Evolutionary conservation across 2,329 filamentous ascomycete species (phyloP).

Genomic region (Aspergillus novoparasiticus): DNA sequence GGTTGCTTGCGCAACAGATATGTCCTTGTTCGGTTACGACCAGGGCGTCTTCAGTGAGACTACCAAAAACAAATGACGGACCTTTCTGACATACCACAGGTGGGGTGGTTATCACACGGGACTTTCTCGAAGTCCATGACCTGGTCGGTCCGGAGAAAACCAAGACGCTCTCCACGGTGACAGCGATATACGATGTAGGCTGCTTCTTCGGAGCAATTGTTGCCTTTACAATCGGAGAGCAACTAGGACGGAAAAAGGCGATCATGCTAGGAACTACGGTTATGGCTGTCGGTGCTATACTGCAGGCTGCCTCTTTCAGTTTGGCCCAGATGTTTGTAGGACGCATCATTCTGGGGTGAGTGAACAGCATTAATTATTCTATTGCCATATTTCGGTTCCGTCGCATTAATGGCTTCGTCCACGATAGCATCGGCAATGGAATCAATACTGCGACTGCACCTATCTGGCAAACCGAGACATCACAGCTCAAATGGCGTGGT

Average conservation of each 20-base stretch:
- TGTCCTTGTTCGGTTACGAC: constrained; percentile 5
- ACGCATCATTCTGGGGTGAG: background rate
- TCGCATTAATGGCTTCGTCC: too few species aligned
- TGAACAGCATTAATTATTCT: too few species aligned
- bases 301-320: background rate
- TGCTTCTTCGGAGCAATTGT: constrained; percentile 3
- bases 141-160: background rate
- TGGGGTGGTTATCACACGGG: background rate
- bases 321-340: constrained; percentile 1
- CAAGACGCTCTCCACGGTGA: background rate
- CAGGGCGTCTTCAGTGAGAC: constrained; percentile 2
- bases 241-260: background rate
- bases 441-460: constrained; percentile 3
- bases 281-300: background rate
- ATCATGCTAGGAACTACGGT: background rate
- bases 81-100: background rate
- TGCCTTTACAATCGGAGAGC: constrained; percentile 3
- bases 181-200: background rate
- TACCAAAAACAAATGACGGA: background rate
- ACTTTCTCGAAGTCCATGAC: background rate
- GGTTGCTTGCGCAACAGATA: constrained; percentile 1
- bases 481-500: background rate
- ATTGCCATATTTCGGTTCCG: accelerated
- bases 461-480: background rate
- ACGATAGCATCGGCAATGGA: background rate